These are phyloP conservation scores for Prorocentrum cordatum DNA, from an alignment of 169 alveolate genomes.

Conservation along the genomic window DNA sequence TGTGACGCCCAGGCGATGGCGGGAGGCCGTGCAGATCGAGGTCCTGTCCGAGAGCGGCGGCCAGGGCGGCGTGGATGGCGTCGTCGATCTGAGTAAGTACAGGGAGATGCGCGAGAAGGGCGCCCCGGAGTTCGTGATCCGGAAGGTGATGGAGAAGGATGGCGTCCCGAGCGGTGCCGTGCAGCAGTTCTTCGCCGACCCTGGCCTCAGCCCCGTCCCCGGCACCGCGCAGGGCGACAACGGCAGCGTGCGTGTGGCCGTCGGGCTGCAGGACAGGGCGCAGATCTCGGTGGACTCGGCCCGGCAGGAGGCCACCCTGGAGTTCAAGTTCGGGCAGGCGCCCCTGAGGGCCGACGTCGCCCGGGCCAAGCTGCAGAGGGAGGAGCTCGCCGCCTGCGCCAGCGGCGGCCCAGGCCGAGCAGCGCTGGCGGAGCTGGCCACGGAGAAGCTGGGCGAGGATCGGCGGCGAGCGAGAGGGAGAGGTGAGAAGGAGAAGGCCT, in stretches of 20 bases:
- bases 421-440: constrained; percentile 2
- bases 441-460: not conserved
- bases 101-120: constrained; percentile 28
- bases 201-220: not conserved
- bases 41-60: not conserved
- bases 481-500: no score
- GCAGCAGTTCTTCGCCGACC: not conserved
- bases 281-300: not conserved
- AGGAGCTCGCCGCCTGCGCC: constrained; percentile 16
- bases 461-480: not conserved
- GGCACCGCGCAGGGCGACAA: not conserved
- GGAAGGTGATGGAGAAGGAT: constrained; percentile 28
- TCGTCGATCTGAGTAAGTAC: constrained; percentile 1
- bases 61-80: not conserved
- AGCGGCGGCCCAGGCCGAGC: not conserved
- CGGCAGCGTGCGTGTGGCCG: not conserved
- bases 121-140: constrained; percentile 15
- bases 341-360: not conserved
- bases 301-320: not conserved
- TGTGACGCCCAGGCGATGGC: no score
- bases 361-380: not conserved
- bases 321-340: not conserved
- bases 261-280: not conserved
- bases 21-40: no score
- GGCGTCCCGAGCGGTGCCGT: not conserved